A percentile compares a stretch with the other conserved stretches of the same genome.
Evolutionary conservation across 1,139 yeast species (phyloP).

Genomic region (Geotrichum klebahnii): DNA sequence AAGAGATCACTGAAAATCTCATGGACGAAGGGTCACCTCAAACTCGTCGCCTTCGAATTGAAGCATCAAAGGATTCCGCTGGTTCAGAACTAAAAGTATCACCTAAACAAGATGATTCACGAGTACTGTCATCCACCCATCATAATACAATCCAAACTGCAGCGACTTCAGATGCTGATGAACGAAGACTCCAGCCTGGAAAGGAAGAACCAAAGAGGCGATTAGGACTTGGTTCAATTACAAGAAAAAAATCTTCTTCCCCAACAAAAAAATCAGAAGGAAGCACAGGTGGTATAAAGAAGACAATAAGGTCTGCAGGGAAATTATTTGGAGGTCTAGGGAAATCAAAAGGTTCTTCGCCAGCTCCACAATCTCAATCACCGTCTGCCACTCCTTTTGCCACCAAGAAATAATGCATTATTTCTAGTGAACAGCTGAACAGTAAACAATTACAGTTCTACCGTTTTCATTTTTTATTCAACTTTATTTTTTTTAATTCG

Average conservation of each 20-base stretch:
- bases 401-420: no score
- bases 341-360: neutral
- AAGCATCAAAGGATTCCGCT: neutral
- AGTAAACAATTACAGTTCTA: no score
- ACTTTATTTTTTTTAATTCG: no score
- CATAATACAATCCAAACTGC: no score
- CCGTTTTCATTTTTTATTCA: no score
- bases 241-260: neutral
- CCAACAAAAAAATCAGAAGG: constrained; percentile 3
- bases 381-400: no score
- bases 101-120: neutral
- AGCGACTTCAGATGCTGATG: no score
- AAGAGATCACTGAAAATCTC: neutral
- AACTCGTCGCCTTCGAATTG: neutral
- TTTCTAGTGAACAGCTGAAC: no score
- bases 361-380: neutral
- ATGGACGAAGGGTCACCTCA: neutral
- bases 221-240: no score
- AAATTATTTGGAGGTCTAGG: constrained; percentile 5
- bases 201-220: neutral
- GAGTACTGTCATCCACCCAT: no score
- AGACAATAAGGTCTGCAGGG: constrained; percentile 1
- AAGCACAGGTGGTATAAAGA: neutral
- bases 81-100: neutral
- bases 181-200: neutral